Evolutionary conservation across 495 filamentous ascomycete species (phyloP), one percentile per base, ranked within the genome.

Genomic region (Trichoderma parareesei): DNA sequence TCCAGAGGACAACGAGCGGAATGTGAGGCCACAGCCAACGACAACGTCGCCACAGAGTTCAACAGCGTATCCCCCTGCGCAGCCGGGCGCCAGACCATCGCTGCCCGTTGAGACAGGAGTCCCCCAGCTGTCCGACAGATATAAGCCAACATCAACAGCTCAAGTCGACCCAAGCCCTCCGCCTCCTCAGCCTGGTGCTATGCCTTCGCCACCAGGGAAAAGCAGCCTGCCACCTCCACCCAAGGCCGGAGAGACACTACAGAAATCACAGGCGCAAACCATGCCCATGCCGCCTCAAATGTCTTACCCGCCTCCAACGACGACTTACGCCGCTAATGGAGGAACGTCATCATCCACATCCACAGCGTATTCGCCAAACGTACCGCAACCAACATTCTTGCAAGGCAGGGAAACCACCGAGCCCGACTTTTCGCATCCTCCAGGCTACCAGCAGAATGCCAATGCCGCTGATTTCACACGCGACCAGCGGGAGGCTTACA

Each of bases 151-250:
- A 20, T 64, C 73, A 38, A 74, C 73, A 11, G 65, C 46, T 27
- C 41, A 57, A 66, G 69, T 73, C 70, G 68, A 65, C 38, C 57
- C 69, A 60, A 68, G 69, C 14, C 84, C 85, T 13, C 81, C 86
- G 38, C 75, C 83, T 57, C 87, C 88, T 2, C 87, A 89, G 67
- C 87, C 87, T 37, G 87, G 84, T 64, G 77, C 82, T 4, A 69
- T 76, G 4, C 82, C 86, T 49, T 60, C 71, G 55, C 53, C 72
- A 7, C 61, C 61, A 14, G 41, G 72, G 60, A 41, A 61, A 40
- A 64, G 62, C 67, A 65, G 70, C 46, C 65, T 81, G 38, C 82
- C 85, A 20, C 85, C 85, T 57, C 83, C 84, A 7, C 84, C 84
- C 27, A 82, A 81, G 71, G 78, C 78, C 38, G 78, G 78, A 61